Evolutionary conservation across 1,139 yeast species (phyloP).

Genomic region (Pneumocystis oryctolagi): DNA sequence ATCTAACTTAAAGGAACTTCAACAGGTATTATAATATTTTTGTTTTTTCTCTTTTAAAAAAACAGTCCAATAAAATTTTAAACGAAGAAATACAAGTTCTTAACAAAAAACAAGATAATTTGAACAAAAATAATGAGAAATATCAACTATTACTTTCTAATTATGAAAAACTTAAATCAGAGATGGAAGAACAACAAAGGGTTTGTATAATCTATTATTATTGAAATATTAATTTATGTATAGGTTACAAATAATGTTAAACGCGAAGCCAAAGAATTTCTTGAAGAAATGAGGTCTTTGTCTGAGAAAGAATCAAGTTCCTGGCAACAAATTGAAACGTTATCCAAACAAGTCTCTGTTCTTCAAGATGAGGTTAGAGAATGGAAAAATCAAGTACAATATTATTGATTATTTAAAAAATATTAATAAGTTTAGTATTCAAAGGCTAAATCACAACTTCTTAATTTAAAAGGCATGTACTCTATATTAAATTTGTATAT

Average conservation of each 20-base stretch:
- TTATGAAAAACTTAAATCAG: slow-evolving; percentile 13
- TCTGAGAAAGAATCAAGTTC: slow-evolving; percentile 21
- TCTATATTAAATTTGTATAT: background rate
- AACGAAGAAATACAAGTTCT: background rate
- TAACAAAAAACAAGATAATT: background rate
- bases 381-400: slow-evolving; percentile 26
- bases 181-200: slow-evolving; percentile 25
- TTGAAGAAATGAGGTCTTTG: slow-evolving; percentile 28
- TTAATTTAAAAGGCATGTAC: slow-evolving; percentile 4
- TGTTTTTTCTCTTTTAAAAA: background rate
- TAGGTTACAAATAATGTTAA: slow-evolving; percentile 28
- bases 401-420: slow-evolving; percentile 21
- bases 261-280: slow-evolving; percentile 28
- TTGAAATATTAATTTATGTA: background rate
- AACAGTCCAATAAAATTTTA: background rate
- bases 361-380: slow-evolving; percentile 25
- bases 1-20: background rate
- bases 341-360: slow-evolving; percentile 20
- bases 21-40: background rate
- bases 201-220: slow-evolving; percentile 3
- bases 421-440: slow-evolving; percentile 21
- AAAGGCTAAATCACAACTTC: slow-evolving; percentile 6
- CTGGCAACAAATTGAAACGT: slow-evolving; percentile 18
- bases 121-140: background rate
- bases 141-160: slow-evolving; percentile 3